These are phyloP conservation scores for Podospora comata DNA, from an alignment of 495 filamentous ascomycete genomes.

Conservation along the genomic window DNA sequence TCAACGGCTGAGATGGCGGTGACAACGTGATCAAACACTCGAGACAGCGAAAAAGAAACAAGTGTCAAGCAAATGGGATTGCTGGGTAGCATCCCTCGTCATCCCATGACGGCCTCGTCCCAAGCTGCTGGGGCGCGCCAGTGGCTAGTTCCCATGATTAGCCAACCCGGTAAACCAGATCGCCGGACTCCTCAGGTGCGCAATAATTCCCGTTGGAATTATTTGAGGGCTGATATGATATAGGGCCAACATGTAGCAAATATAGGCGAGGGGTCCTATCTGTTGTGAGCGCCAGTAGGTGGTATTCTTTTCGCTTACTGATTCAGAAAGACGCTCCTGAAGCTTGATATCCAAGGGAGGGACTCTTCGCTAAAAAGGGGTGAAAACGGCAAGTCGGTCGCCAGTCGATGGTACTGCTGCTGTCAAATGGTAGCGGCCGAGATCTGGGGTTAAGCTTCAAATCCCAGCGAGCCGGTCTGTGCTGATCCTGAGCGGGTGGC, in stretches of 20 bases:
- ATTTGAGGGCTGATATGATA: neutral
- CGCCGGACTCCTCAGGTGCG: constrained; percentile 8
- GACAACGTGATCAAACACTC: neutral
- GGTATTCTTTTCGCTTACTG: constrained; percentile 6
- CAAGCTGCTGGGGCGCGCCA: constrained; percentile 5
- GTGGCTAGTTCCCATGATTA: neutral
- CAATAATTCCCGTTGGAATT: constrained; percentile 7
- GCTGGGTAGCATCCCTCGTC: constrained; percentile 8
- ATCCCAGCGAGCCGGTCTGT: constrained; percentile 29
- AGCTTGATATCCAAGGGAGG: neutral
- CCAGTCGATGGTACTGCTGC: neutral
- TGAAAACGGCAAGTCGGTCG: constrained; percentile 11
- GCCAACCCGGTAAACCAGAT: constrained; percentile 6
- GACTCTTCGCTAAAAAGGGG: constrained; percentile 19
- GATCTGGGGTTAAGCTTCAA: constrained; percentile 12
- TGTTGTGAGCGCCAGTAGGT: neutral
- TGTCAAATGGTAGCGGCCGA: neutral
- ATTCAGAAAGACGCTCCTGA: neutral
- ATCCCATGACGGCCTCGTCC: constrained; percentile 1
- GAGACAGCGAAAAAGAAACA: neutral
- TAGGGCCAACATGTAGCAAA: neutral
- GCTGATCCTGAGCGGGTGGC: constrained; percentile 38
- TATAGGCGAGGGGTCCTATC: neutral
- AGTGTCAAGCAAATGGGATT: neutral
- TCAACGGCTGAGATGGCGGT: neutral